Base-by-base conservation (phyloP, 2,329 filamentous ascomycete genomes). In the Fusarium coffeatum region DNA sequence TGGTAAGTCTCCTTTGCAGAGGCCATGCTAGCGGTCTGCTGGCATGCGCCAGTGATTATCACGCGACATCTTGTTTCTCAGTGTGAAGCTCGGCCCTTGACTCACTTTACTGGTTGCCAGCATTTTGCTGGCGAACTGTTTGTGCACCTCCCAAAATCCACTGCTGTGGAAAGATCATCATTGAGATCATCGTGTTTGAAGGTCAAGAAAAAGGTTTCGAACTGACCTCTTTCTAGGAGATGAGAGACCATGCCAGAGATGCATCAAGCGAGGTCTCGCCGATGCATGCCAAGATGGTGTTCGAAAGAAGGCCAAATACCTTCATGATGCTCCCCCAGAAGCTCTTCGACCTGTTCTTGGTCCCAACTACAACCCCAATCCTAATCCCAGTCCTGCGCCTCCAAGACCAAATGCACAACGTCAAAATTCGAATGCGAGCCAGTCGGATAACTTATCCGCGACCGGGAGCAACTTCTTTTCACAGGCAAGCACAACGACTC, bases 251-350 rank as follows among this genome's bases (percentile, higher is more conserved):
- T 99, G 96, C 79, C 89, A 94, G 77, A 87, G 96, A 76, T 99
- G 96, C 80, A 93, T 98, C 74, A 98, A 98, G 81, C 91, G 96
- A 74, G 93, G 93, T 47, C 88, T 98, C 23, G 92, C 94, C 76
- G 94, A 97, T 78, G 89, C 89, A 66, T 99, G 96, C 77, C 94
- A 97, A 80, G 96, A 99, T 78, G 96, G 96, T 56, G 94, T 98
- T 54, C 92, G 96, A 69, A 99, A 99, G 82, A 99, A 98, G 86
- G 96, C 96, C 55, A 99, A 99, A 80, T 99, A 99, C 80, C 92
- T 99, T 59, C 94, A 98, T 77, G 96, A 98, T 85, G 94, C 95
- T 27, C 94, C 95, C 37, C 89, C 93, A 55, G 94, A 97, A 78
- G 94, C 94, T 47, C 85, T 98, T 67, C 88, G 95, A 77, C 93